Conservation (phyloP, 306 rosid genomes). For the Medicago arabica region DNA sequence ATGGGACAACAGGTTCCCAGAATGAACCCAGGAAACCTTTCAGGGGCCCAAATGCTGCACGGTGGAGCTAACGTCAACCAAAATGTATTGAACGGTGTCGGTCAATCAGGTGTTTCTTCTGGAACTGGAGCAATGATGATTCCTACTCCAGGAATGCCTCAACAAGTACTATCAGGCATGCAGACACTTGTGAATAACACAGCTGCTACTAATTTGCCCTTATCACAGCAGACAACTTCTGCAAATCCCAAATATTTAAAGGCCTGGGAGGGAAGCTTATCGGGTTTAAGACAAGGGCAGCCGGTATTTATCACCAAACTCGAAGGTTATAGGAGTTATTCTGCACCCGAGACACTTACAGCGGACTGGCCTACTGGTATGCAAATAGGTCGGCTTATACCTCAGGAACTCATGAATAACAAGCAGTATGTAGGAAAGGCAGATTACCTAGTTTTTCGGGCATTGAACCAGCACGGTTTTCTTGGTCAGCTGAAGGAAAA, state of each 20-base stretch:
- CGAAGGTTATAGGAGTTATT: constrained; percentile 87
- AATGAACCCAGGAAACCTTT: constrained; percentile 80
- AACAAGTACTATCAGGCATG: constrained; percentile 77
- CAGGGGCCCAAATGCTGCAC: constrained; percentile 81
- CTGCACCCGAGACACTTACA: constrained; percentile 92
- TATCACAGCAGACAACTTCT: constrained; percentile 75
- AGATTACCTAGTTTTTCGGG: constrained; percentile 94
- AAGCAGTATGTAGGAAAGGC: constrained; percentile 96
- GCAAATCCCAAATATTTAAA: constrained; percentile 85
- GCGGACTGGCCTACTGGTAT: constrained; percentile 92
- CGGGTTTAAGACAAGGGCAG: constrained; percentile 96
- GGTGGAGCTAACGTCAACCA: constrained; percentile 81
- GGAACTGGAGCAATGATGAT: constrained; percentile 95
- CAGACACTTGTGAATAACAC: constrained; percentile 69
- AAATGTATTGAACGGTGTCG: constrained; percentile 77
- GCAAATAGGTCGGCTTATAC: constrained; percentile 94
- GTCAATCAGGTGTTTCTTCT: constrained; percentile 79
- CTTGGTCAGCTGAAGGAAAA: constrained; percentile 94
- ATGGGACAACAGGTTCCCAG: constrained; percentile 77
- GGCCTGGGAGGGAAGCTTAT: constrained; percentile 99
- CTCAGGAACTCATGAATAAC: constrained; percentile 97
- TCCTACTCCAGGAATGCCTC: constrained; percentile 97
- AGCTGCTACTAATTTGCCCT: constrained; percentile 67
- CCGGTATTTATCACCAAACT: constrained; percentile 92
- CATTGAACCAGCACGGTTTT: constrained; percentile 93